A percentile compares a stretch with the other conserved stretches of the same genome.
Evolutionary conservation across 495 filamentous ascomycete genomes (phyloP).

Genomic region (Letharia columbiana): DNA sequence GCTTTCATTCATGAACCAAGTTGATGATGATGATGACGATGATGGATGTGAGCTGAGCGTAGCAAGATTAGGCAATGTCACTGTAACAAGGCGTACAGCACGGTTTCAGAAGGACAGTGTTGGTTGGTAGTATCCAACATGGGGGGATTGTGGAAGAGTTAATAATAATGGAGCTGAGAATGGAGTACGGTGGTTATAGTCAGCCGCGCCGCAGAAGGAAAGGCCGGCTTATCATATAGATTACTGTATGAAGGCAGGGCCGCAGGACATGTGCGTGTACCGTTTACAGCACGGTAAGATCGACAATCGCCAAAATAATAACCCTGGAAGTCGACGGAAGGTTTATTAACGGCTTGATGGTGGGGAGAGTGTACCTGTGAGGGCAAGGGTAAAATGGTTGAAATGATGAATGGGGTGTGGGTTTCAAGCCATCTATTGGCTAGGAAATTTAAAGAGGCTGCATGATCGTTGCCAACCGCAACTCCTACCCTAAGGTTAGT

Average conservation of each 20-base stretch:
- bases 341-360: neutral
- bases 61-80: conserved; percentile 2
- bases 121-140: conserved; percentile 5
- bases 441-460: neutral
- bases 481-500: neutral
- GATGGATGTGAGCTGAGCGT: neutral
- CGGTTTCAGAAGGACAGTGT: neutral
- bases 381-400: neutral
- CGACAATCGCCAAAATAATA: conserved; percentile 6
- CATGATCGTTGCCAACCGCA: neutral
- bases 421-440: conserved; percentile 7
- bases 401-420: neutral
- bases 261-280: neutral
- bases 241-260: neutral
- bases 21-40: neutral
- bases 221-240: conserved; percentile 10
- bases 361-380: neutral
- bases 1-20: neutral
- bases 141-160: neutral
- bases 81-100: neutral
- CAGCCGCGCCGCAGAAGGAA: conserved; percentile 14
- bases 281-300: conserved; percentile 4
- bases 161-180: neutral
- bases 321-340: neutral
- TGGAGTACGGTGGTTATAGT: conserved; percentile 11